Percentiles rank a stretch among this genome's conserved stretches.
Evolutionary conservation across 495 filamentous ascomycete genomes (phyloP).

Genomic region (Penicillium soppii): DNA sequence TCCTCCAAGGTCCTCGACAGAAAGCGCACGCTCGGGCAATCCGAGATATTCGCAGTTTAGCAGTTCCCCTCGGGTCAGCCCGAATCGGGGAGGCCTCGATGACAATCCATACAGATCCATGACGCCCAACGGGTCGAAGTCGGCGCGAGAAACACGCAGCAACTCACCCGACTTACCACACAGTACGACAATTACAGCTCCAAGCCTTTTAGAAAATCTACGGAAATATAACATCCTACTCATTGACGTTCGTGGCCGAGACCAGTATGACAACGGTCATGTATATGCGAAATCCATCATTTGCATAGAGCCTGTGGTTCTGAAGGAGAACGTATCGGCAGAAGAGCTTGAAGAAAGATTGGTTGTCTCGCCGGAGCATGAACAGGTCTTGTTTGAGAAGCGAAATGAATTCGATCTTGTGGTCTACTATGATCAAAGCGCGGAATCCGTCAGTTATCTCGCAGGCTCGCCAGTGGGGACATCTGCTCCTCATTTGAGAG

Average conservation of each 20-base stretch:
- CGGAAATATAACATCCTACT: conserved; percentile 65
- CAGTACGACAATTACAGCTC: conserved; percentile 61
- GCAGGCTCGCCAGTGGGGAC: conserved; percentile 46
- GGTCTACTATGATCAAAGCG: conserved; percentile 83
- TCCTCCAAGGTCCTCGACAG: conserved; percentile 49
- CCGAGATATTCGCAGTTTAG: conserved; percentile 40
- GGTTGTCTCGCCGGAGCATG: conserved; percentile 71
- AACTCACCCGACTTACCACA: conserved; percentile 55
- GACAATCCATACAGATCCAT: conserved; percentile 45
- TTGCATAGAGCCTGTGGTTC: conserved; percentile 83
- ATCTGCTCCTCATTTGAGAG: conserved; percentile 60
- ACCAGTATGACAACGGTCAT: conserved; percentile 83
- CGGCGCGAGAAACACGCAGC: conserved; percentile 30
- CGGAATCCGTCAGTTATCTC: conserved; percentile 52
- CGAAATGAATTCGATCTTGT: conserved; percentile 81
- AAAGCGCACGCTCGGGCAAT: conserved; percentile 36
- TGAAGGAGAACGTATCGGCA: conserved; percentile 77
- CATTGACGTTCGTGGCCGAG: conserved; percentile 81
- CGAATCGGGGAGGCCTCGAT: conserved; percentile 32
- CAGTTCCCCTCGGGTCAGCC: conserved; percentile 38
- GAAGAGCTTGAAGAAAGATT: conserved; percentile 81
- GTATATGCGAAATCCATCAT: conserved; percentile 78
- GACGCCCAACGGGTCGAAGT: conserved; percentile 43
- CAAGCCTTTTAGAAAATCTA: conserved; percentile 65
- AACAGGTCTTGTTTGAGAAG: conserved; percentile 70